Conservation (phyloP, 208 protist genomes). For the Acanthamoeba healyi region DNA sequence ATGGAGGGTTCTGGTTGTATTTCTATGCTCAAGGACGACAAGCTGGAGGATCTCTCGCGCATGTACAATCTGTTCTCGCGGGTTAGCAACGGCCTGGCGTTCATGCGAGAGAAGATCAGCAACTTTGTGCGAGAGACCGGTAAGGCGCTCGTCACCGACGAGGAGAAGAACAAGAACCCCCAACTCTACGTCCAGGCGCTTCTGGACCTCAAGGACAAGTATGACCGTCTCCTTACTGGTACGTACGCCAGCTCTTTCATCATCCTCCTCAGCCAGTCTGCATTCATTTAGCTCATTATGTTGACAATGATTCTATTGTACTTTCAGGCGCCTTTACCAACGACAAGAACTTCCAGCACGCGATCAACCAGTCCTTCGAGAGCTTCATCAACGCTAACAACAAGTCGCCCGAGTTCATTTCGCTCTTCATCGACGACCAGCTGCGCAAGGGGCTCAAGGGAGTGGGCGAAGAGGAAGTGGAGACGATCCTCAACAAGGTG, state of each 20-base stretch:
- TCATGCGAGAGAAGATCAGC: conserved; percentile 83
- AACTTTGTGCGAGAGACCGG: conserved; percentile 84
- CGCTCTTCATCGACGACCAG: conserved; percentile 91
- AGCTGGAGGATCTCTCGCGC: conserved; percentile 86
- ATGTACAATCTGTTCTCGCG: conserved; percentile 89
- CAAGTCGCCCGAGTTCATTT: conserved; percentile 91
- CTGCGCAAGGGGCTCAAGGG: conserved; percentile 88
- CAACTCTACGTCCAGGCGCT: conserved; percentile 84
- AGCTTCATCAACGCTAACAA: conserved; percentile 89
- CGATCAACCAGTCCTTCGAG: conserved; percentile 87
- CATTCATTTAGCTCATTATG: too few species aligned
- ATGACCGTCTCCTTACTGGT: conserved; percentile 81
- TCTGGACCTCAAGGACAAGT: conserved; percentile 89
- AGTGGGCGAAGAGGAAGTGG: conserved; percentile 90
- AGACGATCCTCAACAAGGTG: conserved; percentile 87
- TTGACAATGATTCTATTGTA: too few species aligned
- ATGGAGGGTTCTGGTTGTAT: conserved; percentile 89
- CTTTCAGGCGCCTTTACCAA: conserved; percentile 79
- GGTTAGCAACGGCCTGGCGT: conserved; percentile 79
- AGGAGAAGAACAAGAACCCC: conserved; percentile 79
- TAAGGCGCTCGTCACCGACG: conserved; percentile 77
- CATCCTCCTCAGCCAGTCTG: too few species aligned
- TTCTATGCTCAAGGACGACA: conserved; percentile 87
- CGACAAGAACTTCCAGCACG: conserved; percentile 86
- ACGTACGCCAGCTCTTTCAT: not conserved